Percentiles rank a stretch among this genome's conserved stretches.
These are phyloP conservation scores for Ophiostoma perfectum DNA, from an alignment of 2,329 filamentous ascomycete genomes.

Conservation along the genomic window DNA sequence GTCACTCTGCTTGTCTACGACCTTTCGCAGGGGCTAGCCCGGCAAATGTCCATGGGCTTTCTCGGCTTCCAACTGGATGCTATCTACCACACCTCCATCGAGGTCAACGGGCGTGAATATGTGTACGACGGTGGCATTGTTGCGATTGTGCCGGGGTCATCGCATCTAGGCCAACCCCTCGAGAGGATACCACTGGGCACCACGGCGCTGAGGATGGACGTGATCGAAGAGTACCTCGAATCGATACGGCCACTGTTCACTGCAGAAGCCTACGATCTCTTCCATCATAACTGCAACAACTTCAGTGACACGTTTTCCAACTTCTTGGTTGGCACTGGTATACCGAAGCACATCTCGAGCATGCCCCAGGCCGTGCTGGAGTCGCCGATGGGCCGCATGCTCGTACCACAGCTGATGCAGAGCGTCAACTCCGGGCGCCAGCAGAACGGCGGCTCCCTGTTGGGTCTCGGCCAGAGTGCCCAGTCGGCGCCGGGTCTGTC, in stretches of 20 bases:
- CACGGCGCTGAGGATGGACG: conserved; percentile 72
- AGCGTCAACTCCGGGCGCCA: conserved; percentile 47
- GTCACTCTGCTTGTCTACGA: conserved; percentile 75
- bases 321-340: conserved; percentile 82
- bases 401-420: conserved; percentile 63
- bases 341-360: conserved; percentile 78
- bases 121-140: conserved; percentile 86
- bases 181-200: conserved; percentile 67
- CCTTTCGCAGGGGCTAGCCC: conserved; percentile 58
- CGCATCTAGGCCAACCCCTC: conserved; percentile 81
- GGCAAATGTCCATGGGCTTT: conserved; percentile 48
- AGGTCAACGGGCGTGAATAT: conserved; percentile 80
- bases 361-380: conserved; percentile 80
- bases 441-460: conserved; percentile 41
- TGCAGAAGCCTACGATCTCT: conserved; percentile 80
- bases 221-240: conserved; percentile 81
- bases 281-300: conserved; percentile 93
- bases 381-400: conserved; percentile 82
- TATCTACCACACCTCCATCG: conserved; percentile 89
- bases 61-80: conserved; percentile 70
- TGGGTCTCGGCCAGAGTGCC: conserved; percentile 42
- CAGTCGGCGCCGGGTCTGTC: conserved; percentile 13
- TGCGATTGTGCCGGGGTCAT: conserved; percentile 70
- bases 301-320: conserved; percentile 90
- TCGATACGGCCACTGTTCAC: conserved; percentile 80